Base-by-base conservation (phyloP, 352 stramenopile genomes). In the Phytophthora syringae region DNA sequence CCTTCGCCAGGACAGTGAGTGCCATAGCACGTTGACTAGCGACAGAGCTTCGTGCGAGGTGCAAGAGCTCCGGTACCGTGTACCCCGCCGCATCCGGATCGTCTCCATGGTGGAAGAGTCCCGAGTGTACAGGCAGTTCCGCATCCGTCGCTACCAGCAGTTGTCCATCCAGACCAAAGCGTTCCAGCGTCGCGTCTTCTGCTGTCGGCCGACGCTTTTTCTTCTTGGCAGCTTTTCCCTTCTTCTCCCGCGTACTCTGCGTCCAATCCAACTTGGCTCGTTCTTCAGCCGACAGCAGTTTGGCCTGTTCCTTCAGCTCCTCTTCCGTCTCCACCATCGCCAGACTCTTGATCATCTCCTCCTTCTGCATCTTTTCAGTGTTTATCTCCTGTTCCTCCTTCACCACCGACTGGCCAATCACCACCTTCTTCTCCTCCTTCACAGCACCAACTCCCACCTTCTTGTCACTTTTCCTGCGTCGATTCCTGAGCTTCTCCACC, bases 181-280 rank as follows among this genome's bases (percentile, higher is more conserved):
- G 80, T 51, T 92, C 80, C 7, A 71, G 39, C n/a, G 74, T 86
- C 6, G 84, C 60, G 0, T 68, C 58, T 47, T 73, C 60, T 10
- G 57, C 50, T 15, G 40, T 24, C 1, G 60, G 63, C 34, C 60
- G 52, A 10, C 43, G 22, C 7, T 64, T 60, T 12, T 56, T 66
- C 25, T 68, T 64, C 2, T n/a, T 12, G 15, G 54, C 10, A 42
- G 13, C 36, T 32, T 75, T 72, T 0, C 39, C 16, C 13, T 71
- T 67, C 42, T 48, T 53, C 6, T 53, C 18, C 0, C 58, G 15
- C 1, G 74, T 53, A 0, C 60, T 64, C 34, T 82, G 67, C 49
- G 92, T 95, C 87, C 87, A 95, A 51, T 82, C 79, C 47, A 92
- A 72, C 57, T 95, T 95, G 16, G 80, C 79, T 1, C 84, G 77